Evolutionary conservation across 2,329 filamentous ascomycete genomes (phyloP).

Genomic region (Paracamarosporium sp.): DNA sequence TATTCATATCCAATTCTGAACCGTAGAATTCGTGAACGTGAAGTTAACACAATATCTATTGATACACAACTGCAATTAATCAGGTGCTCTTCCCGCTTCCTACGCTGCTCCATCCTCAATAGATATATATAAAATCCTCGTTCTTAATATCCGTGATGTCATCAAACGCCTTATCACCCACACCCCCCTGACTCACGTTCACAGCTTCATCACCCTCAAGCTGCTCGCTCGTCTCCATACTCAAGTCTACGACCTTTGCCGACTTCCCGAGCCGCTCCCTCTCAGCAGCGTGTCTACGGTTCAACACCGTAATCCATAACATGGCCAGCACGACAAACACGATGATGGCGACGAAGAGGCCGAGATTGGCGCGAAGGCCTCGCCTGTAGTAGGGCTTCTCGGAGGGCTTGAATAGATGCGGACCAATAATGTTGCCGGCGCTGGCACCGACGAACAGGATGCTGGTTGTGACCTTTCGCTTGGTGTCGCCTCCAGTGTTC

Average conservation of each 20-base stretch:
- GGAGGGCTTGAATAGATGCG: conserved; percentile 67
- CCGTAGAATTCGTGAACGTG: not conserved
- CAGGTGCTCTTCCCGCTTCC: not conserved
- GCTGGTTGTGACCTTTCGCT: conserved; percentile 70
- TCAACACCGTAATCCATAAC: conserved; percentile 60
- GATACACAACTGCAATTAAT: not conserved
- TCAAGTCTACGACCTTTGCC: conserved; percentile 64
- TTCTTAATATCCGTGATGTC: conserved; percentile 68
- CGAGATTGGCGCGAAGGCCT: conserved; percentile 66
- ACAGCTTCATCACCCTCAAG: conserved; percentile 41
- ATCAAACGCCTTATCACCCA: conserved; percentile 60
- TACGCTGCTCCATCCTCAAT: conserved; percentile 29
- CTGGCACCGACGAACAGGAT: conserved; percentile 71
- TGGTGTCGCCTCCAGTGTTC: conserved; percentile 73
- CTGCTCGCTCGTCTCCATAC: conserved; percentile 60
- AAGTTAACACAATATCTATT: not conserved
- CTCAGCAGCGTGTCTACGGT: conserved; percentile 61
- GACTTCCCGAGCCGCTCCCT: conserved; percentile 67
- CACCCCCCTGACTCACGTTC: conserved; percentile 28
- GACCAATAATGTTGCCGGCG: conserved; percentile 71
- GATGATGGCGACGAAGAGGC: conserved; percentile 67
- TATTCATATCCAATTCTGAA: not conserved
- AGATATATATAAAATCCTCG: conserved; percentile 70
- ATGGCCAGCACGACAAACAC: conserved; percentile 55
- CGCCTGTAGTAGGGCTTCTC: conserved; percentile 65